Conservation (phyloP, 2,329 filamentous ascomycete species). For the Trichoderma koningiopsis region DNA sequence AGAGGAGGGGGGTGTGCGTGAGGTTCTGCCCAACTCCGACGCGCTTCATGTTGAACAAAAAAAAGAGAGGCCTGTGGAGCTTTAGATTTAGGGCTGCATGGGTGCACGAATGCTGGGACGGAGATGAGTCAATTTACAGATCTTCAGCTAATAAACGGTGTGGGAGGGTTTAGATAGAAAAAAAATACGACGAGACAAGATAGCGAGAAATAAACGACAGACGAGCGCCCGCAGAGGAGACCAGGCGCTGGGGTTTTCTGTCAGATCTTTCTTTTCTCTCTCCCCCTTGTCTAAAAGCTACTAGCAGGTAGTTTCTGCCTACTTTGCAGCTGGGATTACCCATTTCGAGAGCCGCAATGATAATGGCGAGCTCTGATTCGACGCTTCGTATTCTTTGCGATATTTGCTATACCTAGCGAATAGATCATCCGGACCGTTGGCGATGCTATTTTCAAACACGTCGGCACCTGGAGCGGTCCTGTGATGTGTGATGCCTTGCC, state of each 20-base stretch:
- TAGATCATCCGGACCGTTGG: neutral
- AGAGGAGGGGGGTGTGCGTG: conserved; percentile 1
- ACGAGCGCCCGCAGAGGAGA: conserved; percentile 17
- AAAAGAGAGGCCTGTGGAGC: conserved; percentile 2
- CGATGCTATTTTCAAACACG: neutral
- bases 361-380: conserved; percentile 8
- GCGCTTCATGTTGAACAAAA: neutral
- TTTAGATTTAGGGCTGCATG: conserved; percentile 23
- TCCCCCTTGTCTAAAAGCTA: neutral
- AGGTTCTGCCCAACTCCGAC: neutral
- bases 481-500: neutral
- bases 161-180: neutral
- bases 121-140: conserved; percentile 18
- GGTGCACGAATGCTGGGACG: conserved; percentile 6
- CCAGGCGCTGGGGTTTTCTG: conserved; percentile 3
- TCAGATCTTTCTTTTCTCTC: conserved; percentile 14
- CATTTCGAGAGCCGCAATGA: conserved; percentile 10
- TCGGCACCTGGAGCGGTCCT: neutral
- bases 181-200: neutral
- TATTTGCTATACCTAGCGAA: neutral
- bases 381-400: conserved; percentile 12
- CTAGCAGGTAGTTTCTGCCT: neutral
- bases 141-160: conserved; percentile 6
- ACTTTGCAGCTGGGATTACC: conserved; percentile 14
- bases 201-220: neutral